These are phyloP conservation scores for Fusarium siculi DNA, from an alignment of 2,329 filamentous ascomycete species.

Conservation along the genomic window DNA sequence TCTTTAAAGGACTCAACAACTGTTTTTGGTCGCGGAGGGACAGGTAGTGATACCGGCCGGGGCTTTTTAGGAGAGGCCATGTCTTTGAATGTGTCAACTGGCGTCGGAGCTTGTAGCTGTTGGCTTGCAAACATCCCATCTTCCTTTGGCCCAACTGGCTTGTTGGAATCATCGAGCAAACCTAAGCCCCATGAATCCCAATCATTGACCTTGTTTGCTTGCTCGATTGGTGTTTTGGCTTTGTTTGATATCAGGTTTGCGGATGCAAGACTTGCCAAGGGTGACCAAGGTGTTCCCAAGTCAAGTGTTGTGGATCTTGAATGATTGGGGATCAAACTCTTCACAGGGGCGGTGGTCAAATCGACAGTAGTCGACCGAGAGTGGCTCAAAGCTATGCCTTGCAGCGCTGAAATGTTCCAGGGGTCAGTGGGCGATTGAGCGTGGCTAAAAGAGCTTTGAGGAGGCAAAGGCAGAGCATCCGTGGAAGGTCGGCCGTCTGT, in stretches of 20 bases:
- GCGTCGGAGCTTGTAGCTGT: conserved; percentile 1
- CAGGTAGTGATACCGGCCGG: conserved; percentile 4
- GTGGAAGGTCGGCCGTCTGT: conserved; percentile 20
- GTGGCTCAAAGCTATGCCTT: conserved; percentile 16
- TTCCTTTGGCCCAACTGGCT: conserved; percentile 12
- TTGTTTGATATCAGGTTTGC: conserved; percentile 20
- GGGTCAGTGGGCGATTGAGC: background rate
- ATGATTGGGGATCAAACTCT: conserved; percentile 17
- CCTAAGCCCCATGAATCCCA: conserved; percentile 40
- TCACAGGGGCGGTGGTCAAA: conserved; percentile 7
- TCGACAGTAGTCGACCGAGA: conserved; percentile 35
- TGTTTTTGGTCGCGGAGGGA: conserved; percentile 10
- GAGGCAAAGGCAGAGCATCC: conserved; percentile 8
- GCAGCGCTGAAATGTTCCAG: background rate
- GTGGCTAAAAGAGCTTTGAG: background rate
- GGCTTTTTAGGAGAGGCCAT: background rate
- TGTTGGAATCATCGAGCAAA: conserved; percentile 22
- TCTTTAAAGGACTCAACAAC: conserved; percentile 37
- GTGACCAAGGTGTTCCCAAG: conserved; percentile 15
- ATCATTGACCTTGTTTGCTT: conserved; percentile 15
- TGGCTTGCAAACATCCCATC: conserved; percentile 3
- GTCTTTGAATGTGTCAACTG: conserved; percentile 2
- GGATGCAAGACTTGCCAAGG: conserved; percentile 21
- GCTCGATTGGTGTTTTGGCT: conserved; percentile 9
- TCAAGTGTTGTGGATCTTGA: conserved; percentile 33